Base-by-base conservation (phyloP, 352 stramenopile species). In the Phytophthora lateralis region DNA sequence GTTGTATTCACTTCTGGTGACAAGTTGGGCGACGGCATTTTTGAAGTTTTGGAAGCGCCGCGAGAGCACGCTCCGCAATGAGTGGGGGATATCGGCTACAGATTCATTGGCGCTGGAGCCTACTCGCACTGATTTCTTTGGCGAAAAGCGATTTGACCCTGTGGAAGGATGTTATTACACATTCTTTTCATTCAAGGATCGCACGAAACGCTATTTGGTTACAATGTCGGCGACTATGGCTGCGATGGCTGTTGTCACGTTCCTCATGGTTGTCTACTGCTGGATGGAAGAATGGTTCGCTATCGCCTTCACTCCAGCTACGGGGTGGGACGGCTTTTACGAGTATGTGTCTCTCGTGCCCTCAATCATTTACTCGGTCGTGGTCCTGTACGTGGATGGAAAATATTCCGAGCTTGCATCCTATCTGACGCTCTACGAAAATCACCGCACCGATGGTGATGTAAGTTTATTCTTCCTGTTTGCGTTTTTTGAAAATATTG, bases 341-440 rank as follows among this genome's bases (percentile, higher is more conserved):
- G 60, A 76, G 46, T 91, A 95, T 62, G 69, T 89, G 26, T 86
- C 79, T 21, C 71, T 92, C 30, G 51, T 84, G 8, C 85, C 85
- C 26, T 91, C 85, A 1, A 72, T 93, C 15, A 65, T 75, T 2
- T 95, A 95, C 66, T 93, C 85, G 24, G 53, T 88, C 11, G 78
- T 90, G 14, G 85, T 95, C 15, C 61, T 93, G 35, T 66, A 91
- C 32, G 70, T 95, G 35, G 85, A 95, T 66, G 77, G 71, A 39
- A 89, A 91, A 38, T 97, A 99, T 57, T 93, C 90, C 60, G 83
- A 86, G 39, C 68, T 99, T 20, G 97, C 97, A 9, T 86, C 90
- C 4, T 85, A 79, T 30, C 67, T 99, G 42, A 99, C 97, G 47
- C 83, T 97, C 43, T 97, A 85, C 39, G 93, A 98, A 69, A 97